Percentiles rank a stretch among this genome's conserved stretches.
phyloP scores from a whole-genome alignment of 768 basidiomycete genomes.

The Lanmaoa rubissima region DNA sequence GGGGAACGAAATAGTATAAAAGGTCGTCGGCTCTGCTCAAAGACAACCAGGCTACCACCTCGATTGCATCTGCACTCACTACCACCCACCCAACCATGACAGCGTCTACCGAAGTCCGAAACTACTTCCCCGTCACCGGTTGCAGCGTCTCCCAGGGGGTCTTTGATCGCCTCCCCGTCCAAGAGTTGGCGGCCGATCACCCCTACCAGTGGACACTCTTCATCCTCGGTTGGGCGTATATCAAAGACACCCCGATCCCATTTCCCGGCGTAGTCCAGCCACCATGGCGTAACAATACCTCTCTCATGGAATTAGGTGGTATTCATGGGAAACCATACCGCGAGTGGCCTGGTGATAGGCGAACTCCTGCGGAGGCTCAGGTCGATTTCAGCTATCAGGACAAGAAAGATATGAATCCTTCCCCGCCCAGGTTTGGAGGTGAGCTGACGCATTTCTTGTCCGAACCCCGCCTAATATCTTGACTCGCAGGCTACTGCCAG shows the following conservation, averaged over 20 bases:
- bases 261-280: constrained; percentile 18
- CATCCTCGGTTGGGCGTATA: constrained; percentile 20
- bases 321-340: constrained; percentile 27
- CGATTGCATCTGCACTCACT: not conserved
- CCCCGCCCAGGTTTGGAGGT: constrained; percentile 29
- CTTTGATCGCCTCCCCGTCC: constrained; percentile 24
- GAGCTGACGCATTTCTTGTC: not conserved
- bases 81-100: not conserved
- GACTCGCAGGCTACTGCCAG: constrained; percentile 27
- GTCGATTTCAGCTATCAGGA: constrained; percentile 19
- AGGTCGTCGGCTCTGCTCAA: not conserved
- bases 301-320: constrained; percentile 23
- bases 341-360: constrained; percentile 26
- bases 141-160: constrained; percentile 11
- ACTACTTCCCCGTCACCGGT: constrained; percentile 24
- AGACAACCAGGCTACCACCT: not conserved
- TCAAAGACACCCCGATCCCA: constrained; percentile 11
- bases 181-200: constrained; percentile 17
- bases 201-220: constrained; percentile 30
- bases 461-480: not conserved
- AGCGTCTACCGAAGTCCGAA: not conserved
- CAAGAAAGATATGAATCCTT: constrained; percentile 27
- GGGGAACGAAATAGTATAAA: constrained; percentile 3
- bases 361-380: constrained; percentile 9
- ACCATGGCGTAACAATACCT: not conserved